Conservation (phyloP, 2,329 filamentous ascomycete species). For the Nothopassalora personata region DNA sequence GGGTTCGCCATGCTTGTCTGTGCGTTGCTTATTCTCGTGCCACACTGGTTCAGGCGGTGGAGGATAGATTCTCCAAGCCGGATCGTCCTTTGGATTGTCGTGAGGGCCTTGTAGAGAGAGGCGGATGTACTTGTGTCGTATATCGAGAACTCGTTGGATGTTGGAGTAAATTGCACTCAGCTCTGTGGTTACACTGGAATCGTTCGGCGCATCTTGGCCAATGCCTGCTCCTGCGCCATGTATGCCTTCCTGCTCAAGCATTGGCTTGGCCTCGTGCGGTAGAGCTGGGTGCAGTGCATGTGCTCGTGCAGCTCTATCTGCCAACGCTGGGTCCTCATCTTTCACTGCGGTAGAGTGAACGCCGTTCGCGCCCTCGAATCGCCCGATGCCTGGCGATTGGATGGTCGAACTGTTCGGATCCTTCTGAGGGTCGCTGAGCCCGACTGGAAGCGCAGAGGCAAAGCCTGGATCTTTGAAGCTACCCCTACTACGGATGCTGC, state of each 20-base stretch:
- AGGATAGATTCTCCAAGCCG: conserved; percentile 83
- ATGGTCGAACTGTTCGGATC: conserved; percentile 26
- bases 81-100: conserved; percentile 83
- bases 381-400: conserved; percentile 29
- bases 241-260: conserved; percentile 51
- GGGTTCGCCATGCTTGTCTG: conserved; percentile 8
- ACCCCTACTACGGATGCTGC: conserved; percentile 40
- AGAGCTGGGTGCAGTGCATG: conserved; percentile 48
- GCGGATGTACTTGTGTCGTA: conserved; percentile 81
- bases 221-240: conserved; percentile 55
- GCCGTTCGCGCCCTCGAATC: conserved; percentile 24
- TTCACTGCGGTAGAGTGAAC: conserved; percentile 1
- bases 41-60: conserved; percentile 87
- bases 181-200: conserved; percentile 77
- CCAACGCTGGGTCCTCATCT: conserved; percentile 35
- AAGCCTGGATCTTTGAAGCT: conserved; percentile 29
- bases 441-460: conserved; percentile 33
- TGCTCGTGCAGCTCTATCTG: conserved; percentile 45
- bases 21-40: conserved; percentile 45
- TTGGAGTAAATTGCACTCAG: conserved; percentile 81
- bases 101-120: conserved; percentile 74
- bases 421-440: conserved; percentile 32
- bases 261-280: conserved; percentile 52
- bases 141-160: conserved; percentile 81
- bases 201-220: conserved; percentile 62